phyloP scores from a whole-genome alignment of 2,329 filamentous ascomycete species.

The Ascochyta rabiei region DNA sequence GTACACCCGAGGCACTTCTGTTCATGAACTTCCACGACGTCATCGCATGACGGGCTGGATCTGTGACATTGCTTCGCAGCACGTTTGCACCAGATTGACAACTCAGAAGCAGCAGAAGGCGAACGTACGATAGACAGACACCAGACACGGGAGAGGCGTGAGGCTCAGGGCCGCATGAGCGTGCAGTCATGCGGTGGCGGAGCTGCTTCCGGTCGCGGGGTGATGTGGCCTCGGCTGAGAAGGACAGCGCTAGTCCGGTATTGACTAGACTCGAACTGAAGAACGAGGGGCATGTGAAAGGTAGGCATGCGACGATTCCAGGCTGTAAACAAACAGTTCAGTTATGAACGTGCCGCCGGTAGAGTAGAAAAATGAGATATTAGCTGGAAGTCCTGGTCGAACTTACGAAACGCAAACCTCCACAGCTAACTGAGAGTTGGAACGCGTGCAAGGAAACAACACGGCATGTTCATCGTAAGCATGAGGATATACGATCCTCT shows the following conservation, averaged over 20 bases:
- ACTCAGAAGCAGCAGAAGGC: not conserved
- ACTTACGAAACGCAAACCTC: too few relatives aligned
- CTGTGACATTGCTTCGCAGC: not conserved
- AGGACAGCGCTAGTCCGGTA: not conserved
- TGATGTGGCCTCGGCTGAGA: slow-evolving; percentile 13
- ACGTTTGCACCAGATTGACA: not conserved
- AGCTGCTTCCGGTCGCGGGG: not conserved
- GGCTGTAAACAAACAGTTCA: too few relatives aligned
- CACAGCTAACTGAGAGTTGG: too few relatives aligned
- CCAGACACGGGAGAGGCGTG: slow-evolving; percentile 3
- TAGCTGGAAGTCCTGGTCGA: too few relatives aligned
- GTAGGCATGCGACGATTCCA: not conserved
- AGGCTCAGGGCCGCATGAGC: slow-evolving; percentile 4
- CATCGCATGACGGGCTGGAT: not conserved
- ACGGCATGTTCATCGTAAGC: too few relatives aligned
- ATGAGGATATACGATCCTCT: too few relatives aligned
- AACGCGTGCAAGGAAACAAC: too few relatives aligned
- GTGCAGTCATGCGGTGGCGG: slow-evolving; percentile 3
- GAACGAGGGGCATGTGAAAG: slow-evolving; percentile 15
- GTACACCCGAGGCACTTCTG: slow-evolving; percentile 12
- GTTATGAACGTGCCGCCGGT: too few relatives aligned
- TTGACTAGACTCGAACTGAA: not conserved
- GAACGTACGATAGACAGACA: not conserved
- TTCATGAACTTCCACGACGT: not conserved
- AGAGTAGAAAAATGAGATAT: not conserved